A percentile compares a stretch with the other conserved stretches of the same genome.
Conservation (phyloP, 257 asterid species). For the Scutellaria minor region DNA sequence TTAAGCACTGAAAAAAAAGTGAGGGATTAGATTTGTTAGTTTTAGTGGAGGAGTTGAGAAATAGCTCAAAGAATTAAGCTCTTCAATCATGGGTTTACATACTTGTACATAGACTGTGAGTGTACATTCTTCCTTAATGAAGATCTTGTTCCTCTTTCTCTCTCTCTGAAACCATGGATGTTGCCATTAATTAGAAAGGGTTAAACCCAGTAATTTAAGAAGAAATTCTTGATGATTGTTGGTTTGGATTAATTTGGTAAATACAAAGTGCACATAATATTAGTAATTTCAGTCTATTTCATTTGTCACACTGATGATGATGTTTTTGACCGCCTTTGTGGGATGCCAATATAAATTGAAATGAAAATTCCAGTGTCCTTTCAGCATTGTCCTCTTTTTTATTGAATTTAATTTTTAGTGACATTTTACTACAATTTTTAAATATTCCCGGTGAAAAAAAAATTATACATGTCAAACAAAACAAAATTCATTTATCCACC, state of each 20-base stretch:
- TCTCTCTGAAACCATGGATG: background rate
- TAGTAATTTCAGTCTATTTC: background rate
- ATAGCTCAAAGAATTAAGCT: too few relatives aligned
- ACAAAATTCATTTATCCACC: too few relatives aligned
- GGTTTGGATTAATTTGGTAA: background rate
- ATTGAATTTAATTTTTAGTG: background rate
- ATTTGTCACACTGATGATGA: background rate
- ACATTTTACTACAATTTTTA: background rate
- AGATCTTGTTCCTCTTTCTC: background rate
- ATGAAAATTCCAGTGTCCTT: background rate
- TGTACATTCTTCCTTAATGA: background rate
- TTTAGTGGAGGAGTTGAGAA: background rate
- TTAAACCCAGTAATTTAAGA: too few relatives aligned
- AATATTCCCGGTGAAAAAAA: background rate
- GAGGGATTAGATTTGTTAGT: background rate
- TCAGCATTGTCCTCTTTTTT: background rate
- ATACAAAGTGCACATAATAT: background rate
- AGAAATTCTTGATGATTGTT: too few relatives aligned
- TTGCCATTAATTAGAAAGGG: too few relatives aligned
- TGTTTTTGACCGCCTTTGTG: background rate
- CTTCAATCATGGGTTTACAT: too few relatives aligned
- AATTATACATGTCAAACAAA: background rate
- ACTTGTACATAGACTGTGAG: background rate
- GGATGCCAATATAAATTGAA: background rate
- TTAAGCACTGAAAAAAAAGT: constrained; percentile 14